Conservation (phyloP, 2,329 filamentous ascomycete genomes). For the Trichoderma sp. region DNA sequence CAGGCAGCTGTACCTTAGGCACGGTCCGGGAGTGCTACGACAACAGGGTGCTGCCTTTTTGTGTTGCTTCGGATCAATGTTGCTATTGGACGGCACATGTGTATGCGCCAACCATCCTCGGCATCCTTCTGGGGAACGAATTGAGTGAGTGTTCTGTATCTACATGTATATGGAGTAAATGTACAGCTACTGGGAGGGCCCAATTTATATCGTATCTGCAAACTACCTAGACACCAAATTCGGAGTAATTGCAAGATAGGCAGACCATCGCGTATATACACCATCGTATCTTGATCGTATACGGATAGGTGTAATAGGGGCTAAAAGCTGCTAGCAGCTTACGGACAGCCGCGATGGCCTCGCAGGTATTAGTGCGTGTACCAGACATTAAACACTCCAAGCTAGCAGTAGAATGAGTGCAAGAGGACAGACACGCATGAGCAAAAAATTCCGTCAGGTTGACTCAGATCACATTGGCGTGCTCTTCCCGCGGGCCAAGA, state of each 20-base stretch:
- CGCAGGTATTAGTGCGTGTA: background rate
- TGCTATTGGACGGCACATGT: background rate
- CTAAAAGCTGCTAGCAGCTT: conserved; percentile 3
- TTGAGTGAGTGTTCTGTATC: background rate
- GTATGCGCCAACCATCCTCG: background rate
- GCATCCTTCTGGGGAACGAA: background rate
- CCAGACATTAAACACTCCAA: background rate
- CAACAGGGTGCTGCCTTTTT: background rate
- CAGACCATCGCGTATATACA: background rate
- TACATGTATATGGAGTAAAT: background rate
- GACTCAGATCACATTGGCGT: conserved; percentile 3
- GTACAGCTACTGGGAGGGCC: background rate
- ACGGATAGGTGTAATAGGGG: background rate
- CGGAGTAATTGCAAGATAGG: background rate
- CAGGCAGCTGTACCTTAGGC: background rate
- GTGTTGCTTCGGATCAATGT: background rate
- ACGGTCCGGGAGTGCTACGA: background rate
- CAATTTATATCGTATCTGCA: background rate
- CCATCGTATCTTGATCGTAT: background rate
- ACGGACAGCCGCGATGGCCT: background rate
- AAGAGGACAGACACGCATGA: background rate
- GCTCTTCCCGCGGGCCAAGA: background rate
- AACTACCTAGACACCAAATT: background rate
- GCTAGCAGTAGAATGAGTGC: background rate
- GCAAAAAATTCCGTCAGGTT: conserved; percentile 12